These are phyloP conservation scores for Bonia amplexicaulis DNA, from an alignment of 176 grass and related monocot species.

Conservation along the genomic window DNA sequence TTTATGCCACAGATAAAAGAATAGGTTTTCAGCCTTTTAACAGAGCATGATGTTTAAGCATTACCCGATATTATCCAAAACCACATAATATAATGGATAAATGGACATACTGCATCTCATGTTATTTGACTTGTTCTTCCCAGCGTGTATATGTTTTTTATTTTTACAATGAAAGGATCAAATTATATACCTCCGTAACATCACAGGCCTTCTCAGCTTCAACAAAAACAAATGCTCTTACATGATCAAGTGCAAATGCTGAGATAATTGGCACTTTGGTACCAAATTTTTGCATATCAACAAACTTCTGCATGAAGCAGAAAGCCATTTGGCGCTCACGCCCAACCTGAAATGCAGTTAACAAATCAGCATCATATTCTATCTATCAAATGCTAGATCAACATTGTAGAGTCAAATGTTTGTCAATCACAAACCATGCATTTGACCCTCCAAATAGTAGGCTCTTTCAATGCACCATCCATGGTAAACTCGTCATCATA, in stretches of 20 bases:
- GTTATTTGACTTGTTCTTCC: not conserved
- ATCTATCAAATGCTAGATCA: not conserved
- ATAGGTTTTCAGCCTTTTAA: not conserved
- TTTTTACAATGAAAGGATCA: slow-evolving; percentile 4
- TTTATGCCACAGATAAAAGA: slow-evolving; percentile 1
- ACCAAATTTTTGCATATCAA: slow-evolving; percentile 65
- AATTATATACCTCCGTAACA: slow-evolving; percentile 73
- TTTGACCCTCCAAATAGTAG: slow-evolving; percentile 83
- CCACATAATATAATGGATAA: slow-evolving; percentile 3
- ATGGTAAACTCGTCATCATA: slow-evolving; percentile 40
- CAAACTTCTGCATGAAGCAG: slow-evolving; percentile 95
- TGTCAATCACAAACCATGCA: slow-evolving; percentile 64
- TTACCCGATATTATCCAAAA: not conserved
- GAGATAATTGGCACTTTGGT: slow-evolving; percentile 78
- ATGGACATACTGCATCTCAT: not conserved
- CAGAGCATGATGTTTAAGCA: slow-evolving; percentile 12
- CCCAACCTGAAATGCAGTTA: slow-evolving; percentile 60
- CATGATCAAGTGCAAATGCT: slow-evolving; percentile 85
- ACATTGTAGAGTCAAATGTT: not conserved
- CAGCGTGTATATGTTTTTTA: not conserved
- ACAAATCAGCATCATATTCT: slow-evolving; percentile 7
- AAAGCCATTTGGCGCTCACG: slow-evolving; percentile 81
- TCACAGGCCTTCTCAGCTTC: slow-evolving; percentile 92
- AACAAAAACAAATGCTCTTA: slow-evolving; percentile 90
- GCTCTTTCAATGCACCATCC: slow-evolving; percentile 53